Conservation (phyloP, 441 rosid genomes). For the Mallotus japonicus region DNA sequence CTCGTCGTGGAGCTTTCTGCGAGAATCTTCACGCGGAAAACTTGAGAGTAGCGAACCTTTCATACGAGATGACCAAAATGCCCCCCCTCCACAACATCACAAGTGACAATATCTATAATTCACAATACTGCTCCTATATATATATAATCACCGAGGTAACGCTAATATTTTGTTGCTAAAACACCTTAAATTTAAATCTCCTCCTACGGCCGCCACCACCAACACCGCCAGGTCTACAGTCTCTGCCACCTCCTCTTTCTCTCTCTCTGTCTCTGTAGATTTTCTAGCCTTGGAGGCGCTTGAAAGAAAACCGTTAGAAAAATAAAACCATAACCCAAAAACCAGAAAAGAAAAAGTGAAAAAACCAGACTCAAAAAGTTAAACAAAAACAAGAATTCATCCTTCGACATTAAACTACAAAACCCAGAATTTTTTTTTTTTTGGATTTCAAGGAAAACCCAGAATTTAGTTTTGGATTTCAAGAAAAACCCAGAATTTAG, state of each 20-base stretch:
- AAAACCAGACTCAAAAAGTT: background rate
- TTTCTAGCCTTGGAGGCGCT: slow-evolving; percentile 1
- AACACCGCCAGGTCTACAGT: too few species aligned
- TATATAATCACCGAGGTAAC: background rate
- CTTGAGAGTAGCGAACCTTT: background rate
- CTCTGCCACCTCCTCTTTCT: background rate
- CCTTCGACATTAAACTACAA: background rate
- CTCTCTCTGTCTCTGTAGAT: background rate
- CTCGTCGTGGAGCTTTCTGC: background rate
- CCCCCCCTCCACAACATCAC: slow-evolving; percentile 3
- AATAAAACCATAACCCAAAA: background rate
- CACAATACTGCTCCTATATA: background rate
- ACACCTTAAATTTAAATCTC: background rate
- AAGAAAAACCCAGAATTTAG: background rate
- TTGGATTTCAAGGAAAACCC: background rate
- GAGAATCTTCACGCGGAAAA: background rate
- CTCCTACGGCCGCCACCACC: background rate
- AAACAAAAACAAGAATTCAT: background rate
- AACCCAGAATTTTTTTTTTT: background rate
- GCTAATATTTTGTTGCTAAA: background rate
- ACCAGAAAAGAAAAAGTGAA: background rate
- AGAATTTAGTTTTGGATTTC: background rate
- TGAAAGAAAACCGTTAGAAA: background rate
- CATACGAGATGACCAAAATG: background rate
- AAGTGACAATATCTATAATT: slow-evolving; percentile 8